Evolutionary conservation across 176 grass and related monocot species (phyloP).

Genomic region (Oryza meridionalis): DNA sequence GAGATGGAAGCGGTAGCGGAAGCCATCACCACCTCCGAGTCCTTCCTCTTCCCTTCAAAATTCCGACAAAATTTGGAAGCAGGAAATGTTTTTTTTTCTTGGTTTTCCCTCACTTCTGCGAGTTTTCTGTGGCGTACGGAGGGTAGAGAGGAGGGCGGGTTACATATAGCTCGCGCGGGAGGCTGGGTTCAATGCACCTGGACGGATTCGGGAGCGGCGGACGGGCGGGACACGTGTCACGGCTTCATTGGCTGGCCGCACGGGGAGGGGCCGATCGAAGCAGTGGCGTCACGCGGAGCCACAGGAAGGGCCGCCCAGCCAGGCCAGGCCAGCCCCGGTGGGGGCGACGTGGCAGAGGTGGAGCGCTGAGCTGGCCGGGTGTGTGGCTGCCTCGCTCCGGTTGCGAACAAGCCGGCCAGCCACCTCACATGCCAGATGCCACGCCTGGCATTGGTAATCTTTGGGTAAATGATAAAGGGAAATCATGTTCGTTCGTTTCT

Average conservation of each 20-base stretch:
- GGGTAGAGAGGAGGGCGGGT: neutral
- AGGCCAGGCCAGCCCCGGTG: neutral
- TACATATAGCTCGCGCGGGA: slow-evolving; percentile 55
- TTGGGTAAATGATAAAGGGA: neutral
- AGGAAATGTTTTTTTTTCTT: neutral
- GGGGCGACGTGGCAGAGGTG: slow-evolving; percentile 31
- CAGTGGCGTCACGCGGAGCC: slow-evolving; percentile 57
- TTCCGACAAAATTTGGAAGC: neutral
- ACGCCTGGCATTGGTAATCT: neutral
- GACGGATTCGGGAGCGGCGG: slow-evolving; percentile 44
- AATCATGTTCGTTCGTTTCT: no score
- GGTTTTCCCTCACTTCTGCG: neutral
- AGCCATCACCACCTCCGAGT: slow-evolving; percentile 52
- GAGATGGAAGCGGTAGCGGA: slow-evolving; percentile 75
- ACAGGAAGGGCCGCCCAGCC: neutral
- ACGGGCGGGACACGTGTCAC: slow-evolving; percentile 27
- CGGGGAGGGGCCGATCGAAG: slow-evolving; percentile 48
- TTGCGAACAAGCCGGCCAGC: no score
- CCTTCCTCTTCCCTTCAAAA: neutral
- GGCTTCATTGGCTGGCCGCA: neutral
- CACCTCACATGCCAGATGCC: neutral
- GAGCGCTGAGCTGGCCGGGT: slow-evolving; percentile 2
- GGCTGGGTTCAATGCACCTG: slow-evolving; percentile 56
- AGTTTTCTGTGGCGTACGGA: slow-evolving; percentile 37
- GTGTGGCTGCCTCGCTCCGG: slow-evolving; percentile 29